Base-by-base conservation (phyloP, 768 basidiomycete species). In the Mycena galericulata region DNA sequence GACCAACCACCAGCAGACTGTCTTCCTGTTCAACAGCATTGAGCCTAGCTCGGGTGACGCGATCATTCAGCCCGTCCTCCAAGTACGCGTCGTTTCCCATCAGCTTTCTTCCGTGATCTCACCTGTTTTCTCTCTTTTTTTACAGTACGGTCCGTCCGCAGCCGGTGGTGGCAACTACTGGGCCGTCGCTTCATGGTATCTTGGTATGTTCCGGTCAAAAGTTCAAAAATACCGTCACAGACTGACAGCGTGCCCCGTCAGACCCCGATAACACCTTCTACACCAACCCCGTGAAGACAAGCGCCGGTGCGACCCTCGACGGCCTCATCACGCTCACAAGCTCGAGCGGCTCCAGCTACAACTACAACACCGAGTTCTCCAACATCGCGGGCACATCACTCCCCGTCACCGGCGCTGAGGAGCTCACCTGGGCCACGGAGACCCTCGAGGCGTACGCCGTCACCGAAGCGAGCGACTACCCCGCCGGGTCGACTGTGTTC, bases 21-120 rank as follows among this genome's bases (percentile, higher is more conserved):
- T 70, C n/a, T 72, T 72, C 62, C 55, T 72, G 45, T 72, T 72
- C 62, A 70, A 70, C 58, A 59, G 61, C 14, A 72, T 72, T 8
- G 65, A 72, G 58, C 72, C 72, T 30, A 67, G 45, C 51, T 18
- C 49, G 8, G 64, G 55, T 10, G 15, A 50, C 15, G 65, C 65
- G 0, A 67, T 71, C 27, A 41, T 71, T 2, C 65, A 71, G 60
- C 65, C 69, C 26, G 69, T 71, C 7, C 68, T 70, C 7, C 68
- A 69, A 45, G 60, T 68, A 17, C 45, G 54, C 18, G 8, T 30
- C 2, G 2, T 46, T 38, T 15, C 11, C 4, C n/a, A n/a, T 11
- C 32, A 12, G 20, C 18, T 34, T 27, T 50, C 9, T 59, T 22
- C 22, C n/a, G n/a, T n/a, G n/a, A n/a, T n/a, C n/a, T n/a, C n/a